A percentile compares a stretch with the other conserved stretches of the same genome.
Conservation (phyloP, 2,329 filamentous ascomycete species). For the Mycogone perniciosa region DNA sequence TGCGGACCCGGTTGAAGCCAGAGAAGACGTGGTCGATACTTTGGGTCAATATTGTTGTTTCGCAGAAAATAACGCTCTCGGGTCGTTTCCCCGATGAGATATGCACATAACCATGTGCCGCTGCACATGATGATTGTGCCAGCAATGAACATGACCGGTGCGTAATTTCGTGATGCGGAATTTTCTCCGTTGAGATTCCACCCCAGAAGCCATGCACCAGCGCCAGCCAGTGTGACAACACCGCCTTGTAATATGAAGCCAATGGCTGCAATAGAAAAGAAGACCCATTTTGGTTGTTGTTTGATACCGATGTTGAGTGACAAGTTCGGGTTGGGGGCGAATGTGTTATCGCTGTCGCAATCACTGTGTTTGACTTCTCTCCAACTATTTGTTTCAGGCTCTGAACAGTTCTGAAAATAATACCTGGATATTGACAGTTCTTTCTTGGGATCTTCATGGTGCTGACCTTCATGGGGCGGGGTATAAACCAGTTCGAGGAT, state of each 20-base stretch:
- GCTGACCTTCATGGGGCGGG: background rate
- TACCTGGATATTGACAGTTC: background rate
- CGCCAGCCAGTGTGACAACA: slow-evolving; percentile 7
- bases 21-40: slow-evolving; percentile 1
- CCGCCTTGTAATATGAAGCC: slow-evolving; percentile 1
- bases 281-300: background rate
- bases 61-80: slow-evolving; percentile 7
- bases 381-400: background rate
- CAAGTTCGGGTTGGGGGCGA: slow-evolving; percentile 5
- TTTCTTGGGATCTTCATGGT: background rate
- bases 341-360: background rate
- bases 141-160: slow-evolving; percentile 15
- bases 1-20: slow-evolving; percentile 18
- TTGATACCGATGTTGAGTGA: slow-evolving; percentile 5
- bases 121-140: slow-evolving; percentile 14
- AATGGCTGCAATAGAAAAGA: background rate
- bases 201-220: slow-evolving; percentile 9
- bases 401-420: background rate
- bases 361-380: background rate
- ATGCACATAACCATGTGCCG: slow-evolving; percentile 16
- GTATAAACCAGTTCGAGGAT: slow-evolving; percentile 26
- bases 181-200: slow-evolving; percentile 8
- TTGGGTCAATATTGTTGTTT: background rate
- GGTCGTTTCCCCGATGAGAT: slow-evolving; percentile 16
- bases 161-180: slow-evolving; percentile 4